Conservation (phyloP, 1,284 basidiomycete genomes). For the Irpex sp. region DNA sequence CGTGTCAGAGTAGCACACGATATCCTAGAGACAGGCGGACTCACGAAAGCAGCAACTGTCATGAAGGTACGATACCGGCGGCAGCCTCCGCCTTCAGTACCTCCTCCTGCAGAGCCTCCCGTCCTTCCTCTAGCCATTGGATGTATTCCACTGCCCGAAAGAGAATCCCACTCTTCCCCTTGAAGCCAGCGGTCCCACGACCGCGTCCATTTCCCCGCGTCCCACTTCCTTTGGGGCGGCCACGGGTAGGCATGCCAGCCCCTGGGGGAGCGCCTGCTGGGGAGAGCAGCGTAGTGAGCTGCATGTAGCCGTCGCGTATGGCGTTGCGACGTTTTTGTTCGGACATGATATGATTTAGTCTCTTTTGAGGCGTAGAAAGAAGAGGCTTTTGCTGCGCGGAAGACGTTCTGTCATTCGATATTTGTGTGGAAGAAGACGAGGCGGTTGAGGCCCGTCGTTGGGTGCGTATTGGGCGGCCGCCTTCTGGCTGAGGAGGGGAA, state of each 20-base stretch:
- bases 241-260: slow-evolving; percentile 71
- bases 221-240: slow-evolving; percentile 77
- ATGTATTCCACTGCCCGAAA: slow-evolving; percentile 79
- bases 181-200: slow-evolving; percentile 31
- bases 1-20: too few relatives aligned
- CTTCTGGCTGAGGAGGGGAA: background rate
- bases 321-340: slow-evolving; percentile 89
- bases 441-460: slow-evolving; percentile 1
- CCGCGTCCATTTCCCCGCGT: slow-evolving; percentile 25
- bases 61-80: slow-evolving; percentile 37
- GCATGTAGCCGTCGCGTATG: slow-evolving; percentile 85
- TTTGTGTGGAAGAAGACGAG: slow-evolving; percentile 12
- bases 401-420: slow-evolving; percentile 14
- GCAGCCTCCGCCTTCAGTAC: slow-evolving; percentile 59
- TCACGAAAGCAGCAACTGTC: background rate
- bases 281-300: slow-evolving; percentile 74
- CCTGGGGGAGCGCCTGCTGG: slow-evolving; percentile 60
- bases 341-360: slow-evolving; percentile 91
- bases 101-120: slow-evolving; percentile 60
- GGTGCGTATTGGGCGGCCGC: slow-evolving; percentile 1
- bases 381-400: slow-evolving; percentile 48
- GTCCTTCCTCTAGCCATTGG: slow-evolving; percentile 71
- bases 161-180: slow-evolving; percentile 79
- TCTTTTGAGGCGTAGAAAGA: slow-evolving; percentile 82
- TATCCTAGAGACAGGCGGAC: background rate